phyloP scores from a whole-genome alignment of 1,139 yeast genomes.

The Nakaseomyces kungkrabaensis region DNA sequence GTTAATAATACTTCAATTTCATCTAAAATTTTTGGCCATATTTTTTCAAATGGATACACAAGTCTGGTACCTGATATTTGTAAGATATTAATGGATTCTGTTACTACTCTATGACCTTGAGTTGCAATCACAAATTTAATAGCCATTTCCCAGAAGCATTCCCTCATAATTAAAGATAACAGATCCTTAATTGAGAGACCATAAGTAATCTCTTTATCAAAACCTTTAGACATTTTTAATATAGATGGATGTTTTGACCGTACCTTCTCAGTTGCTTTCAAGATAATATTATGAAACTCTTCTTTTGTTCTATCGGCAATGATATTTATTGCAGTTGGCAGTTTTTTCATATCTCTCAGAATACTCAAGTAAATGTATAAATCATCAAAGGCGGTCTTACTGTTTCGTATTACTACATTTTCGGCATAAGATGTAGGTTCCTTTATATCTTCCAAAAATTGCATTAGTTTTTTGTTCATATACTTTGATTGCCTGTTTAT shows the following conservation, averaged over 20 bases:
- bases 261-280: slow-evolving; percentile 55
- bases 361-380: slow-evolving; percentile 42
- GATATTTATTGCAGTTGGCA: slow-evolving; percentile 51
- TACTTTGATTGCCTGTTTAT: slow-evolving; percentile 40
- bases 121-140: slow-evolving; percentile 52
- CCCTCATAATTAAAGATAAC: slow-evolving; percentile 52
- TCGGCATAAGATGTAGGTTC: slow-evolving; percentile 10
- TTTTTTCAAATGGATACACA: slow-evolving; percentile 39
- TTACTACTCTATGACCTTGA: slow-evolving; percentile 61
- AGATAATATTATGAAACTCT: slow-evolving; percentile 46
- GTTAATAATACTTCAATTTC: slow-evolving; percentile 44
- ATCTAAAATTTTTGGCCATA: slow-evolving; percentile 49
- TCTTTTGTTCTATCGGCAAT: slow-evolving; percentile 39
- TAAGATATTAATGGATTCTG: slow-evolving; percentile 40
- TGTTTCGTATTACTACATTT: slow-evolving; percentile 8
- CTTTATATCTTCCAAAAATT: slow-evolving; percentile 32
- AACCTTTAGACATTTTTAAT: slow-evolving; percentile 20
- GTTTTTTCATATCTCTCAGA: slow-evolving; percentile 50
- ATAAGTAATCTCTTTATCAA: slow-evolving; percentile 21
- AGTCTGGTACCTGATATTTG: slow-evolving; percentile 21
- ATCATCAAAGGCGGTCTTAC: slow-evolving; percentile 6
- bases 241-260: slow-evolving; percentile 43
- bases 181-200: slow-evolving; percentile 36
- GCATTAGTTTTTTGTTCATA: slow-evolving; percentile 33
- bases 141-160: slow-evolving; percentile 60